A percentile compares a stretch with the other conserved stretches of the same genome.
Evolutionary conservation across 345 rosid species (phyloP).

Genomic region (Aquilaria malaccensis): DNA sequence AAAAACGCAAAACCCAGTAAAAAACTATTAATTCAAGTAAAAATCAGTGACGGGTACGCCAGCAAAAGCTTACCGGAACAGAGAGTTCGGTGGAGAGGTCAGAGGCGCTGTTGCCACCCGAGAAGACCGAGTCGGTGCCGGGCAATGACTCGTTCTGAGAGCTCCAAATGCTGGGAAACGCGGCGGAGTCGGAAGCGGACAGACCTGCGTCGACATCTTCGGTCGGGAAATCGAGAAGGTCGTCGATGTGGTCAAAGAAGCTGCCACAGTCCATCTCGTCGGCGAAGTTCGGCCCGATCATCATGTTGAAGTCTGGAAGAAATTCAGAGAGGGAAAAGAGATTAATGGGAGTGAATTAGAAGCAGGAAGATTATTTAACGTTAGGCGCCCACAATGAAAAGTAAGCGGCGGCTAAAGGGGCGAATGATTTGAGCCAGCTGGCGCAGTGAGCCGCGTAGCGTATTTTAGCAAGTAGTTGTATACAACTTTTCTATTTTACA

Average conservation of each 20-base stretch:
- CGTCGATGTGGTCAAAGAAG: slow-evolving; percentile 95
- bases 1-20: not conserved
- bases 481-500: not conserved
- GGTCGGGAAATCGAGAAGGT: slow-evolving; percentile 71
- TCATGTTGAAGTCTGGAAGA: slow-evolving; percentile 24
- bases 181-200: slow-evolving; percentile 17
- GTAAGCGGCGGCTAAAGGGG: not conserved
- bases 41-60: slow-evolving; percentile 11
- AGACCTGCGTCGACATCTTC: slow-evolving; percentile 55
- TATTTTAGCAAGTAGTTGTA: slow-evolving; percentile 11
- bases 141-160: slow-evolving; percentile 55
- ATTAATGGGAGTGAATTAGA: not conserved
- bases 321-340: not conserved
- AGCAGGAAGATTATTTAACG: not conserved
- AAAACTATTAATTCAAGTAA: not conserved
- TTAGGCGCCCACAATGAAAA: not conserved
- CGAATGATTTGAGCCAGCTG: slow-evolving; percentile 7
- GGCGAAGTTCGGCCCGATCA: slow-evolving; percentile 63
- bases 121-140: slow-evolving; percentile 55
- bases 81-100: slow-evolving; percentile 76
- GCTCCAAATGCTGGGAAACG: slow-evolving; percentile 68
- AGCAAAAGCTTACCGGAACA: slow-evolving; percentile 60
- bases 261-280: slow-evolving; percentile 88
- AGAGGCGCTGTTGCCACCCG: slow-evolving; percentile 35
- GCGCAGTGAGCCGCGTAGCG: slow-evolving; percentile 18